Conservation (phyloP, 1,284 basidiomycete genomes). For the Ustilago xerochloae region DNA sequence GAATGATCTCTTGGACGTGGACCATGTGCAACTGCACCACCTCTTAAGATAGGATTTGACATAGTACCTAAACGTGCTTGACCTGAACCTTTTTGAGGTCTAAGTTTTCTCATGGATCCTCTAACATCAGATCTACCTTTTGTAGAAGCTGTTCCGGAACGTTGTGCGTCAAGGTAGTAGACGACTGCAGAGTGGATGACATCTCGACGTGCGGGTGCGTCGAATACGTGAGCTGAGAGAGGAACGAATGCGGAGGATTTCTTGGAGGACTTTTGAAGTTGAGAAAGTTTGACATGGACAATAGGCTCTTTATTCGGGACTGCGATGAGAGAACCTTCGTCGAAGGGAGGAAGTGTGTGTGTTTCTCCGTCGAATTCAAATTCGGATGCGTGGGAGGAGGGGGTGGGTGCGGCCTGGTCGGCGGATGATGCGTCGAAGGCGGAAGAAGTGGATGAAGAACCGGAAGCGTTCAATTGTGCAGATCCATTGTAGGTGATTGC, state of each 20-base stretch:
- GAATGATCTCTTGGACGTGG: constrained; percentile 90
- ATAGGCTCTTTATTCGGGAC: constrained; percentile 40
- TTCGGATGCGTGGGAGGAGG: constrained; percentile 12
- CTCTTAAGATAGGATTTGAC: constrained; percentile 87
- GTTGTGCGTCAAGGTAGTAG: constrained; percentile 86
- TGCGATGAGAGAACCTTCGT: constrained; percentile 43
- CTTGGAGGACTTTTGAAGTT: constrained; percentile 19
- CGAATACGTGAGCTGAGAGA: constrained; percentile 85
- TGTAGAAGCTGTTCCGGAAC: constrained; percentile 88
- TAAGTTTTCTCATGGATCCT: constrained; percentile 87
- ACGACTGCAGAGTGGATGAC: constrained; percentile 92
- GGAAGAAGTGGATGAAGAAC: constrained; percentile 2
- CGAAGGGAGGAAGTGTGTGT: constrained; percentile 26
- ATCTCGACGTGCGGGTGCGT: constrained; percentile 83
- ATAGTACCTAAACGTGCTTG: constrained; percentile 87
- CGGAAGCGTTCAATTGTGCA: not conserved
- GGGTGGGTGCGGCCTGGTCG: constrained; percentile 3
- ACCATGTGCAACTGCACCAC: constrained; percentile 91
- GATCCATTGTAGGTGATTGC: constrained; percentile 6
- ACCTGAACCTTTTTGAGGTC: constrained; percentile 91
- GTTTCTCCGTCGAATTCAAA: constrained; percentile 42
- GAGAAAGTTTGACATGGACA: constrained; percentile 52
- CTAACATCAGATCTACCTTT: constrained; percentile 90
- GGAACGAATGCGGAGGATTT: constrained; percentile 70
- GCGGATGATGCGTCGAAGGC: constrained; percentile 2